Evolutionary conservation across 192 early-diverging fungal species (phyloP).

Genomic region (Backusella sp.): DNA sequence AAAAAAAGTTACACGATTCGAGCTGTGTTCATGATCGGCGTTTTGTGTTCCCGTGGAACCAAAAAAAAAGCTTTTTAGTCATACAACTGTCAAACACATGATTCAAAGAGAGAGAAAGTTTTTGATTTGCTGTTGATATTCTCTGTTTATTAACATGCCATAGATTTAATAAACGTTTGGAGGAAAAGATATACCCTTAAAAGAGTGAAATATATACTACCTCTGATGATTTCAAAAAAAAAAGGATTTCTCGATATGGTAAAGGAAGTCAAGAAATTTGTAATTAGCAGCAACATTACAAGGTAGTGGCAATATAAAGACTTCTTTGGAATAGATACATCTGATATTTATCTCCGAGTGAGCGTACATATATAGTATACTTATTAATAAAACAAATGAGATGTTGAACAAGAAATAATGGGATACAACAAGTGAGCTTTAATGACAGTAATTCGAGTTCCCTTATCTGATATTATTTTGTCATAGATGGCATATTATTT

Average conservation of each 20-base stretch:
- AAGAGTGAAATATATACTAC: background rate
- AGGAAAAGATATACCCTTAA: background rate
- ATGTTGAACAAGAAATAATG: background rate
- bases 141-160: background rate
- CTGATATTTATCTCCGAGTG: background rate
- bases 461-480: background rate
- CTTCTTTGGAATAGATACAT: background rate
- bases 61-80: background rate
- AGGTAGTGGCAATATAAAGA: background rate
- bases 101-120: background rate
- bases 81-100: slow-evolving; percentile 1
- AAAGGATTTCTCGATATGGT: background rate
- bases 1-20: background rate
- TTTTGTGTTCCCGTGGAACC: background rate
- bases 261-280: background rate
- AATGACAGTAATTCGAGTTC: background rate
- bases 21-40: slow-evolving; percentile 6
- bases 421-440: background rate
- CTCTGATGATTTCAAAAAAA: background rate
- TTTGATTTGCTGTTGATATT: background rate
- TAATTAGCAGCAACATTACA: background rate
- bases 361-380: background rate
- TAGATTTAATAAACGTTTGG: background rate
- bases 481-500: background rate
- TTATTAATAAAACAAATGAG: background rate